Base-by-base conservation (phyloP, 768 basidiomycete species). In the Coprinopsis sp. region DNA sequence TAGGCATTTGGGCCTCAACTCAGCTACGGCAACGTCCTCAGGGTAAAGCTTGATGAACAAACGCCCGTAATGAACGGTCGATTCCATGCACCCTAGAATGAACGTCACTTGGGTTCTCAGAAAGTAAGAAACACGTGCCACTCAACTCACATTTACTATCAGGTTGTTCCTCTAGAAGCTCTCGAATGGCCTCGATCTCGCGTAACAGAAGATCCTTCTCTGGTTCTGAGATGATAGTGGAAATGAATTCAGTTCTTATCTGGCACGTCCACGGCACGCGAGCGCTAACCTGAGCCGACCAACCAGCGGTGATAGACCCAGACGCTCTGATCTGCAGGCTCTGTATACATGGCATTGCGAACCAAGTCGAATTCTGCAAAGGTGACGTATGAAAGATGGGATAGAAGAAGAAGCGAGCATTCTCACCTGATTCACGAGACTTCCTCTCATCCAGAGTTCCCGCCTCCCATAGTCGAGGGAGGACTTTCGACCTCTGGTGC, bases 271-370 rank as follows among this genome's bases (percentile, higher is more conserved):
- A n/a, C n/a, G n/a, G 21, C 30, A 30, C 19, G 34, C 24, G 24
- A 14, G 14, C 16, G 53, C 74, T 50, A 58, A 85, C 93, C 85
- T 51, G 77, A 64, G 6, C 91, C 91, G 43, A 97, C 78, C 2
- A 99, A 74, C 93, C 95, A 98, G n/a, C 93, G 81, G 58, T 98
- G 96, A 63, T 98, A 99, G 47, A 99, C 81, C 96, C 96, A 99
- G 1, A 90, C 91, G 50, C 91, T 92, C 63, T 98, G 95, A 63
- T 98, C 95, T 36, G 82, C 81, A 3, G 96, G 96, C 58, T 97
- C 94, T 0, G 94, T 96, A 66, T 93, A 99, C 70, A 98, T 79
- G 1, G 95, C 96, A 58, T 95, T 92, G 56, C 82, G 78, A 12
- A 97, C 84, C 6, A 98, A 73, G 31, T 93, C 91, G 59, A 95